Evolutionary conservation across 352 stramenopile genomes (phyloP).

Genomic region (Phytophthora nicotianae): DNA sequence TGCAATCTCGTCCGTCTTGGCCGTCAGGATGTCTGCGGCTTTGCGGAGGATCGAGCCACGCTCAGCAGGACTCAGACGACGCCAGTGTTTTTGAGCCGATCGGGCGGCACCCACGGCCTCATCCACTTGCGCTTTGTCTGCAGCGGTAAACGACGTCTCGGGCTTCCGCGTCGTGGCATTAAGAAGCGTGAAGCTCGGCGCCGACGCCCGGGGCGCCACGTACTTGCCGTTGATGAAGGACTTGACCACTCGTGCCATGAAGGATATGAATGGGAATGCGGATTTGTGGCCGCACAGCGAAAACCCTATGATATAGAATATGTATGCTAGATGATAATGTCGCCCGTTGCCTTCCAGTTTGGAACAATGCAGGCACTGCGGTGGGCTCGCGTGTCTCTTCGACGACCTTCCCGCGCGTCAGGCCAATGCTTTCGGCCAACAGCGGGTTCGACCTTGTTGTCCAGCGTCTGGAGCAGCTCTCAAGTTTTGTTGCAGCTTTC

Average conservation of each 20-base stretch:
- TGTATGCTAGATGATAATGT: neutral
- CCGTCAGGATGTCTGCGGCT: constrained; percentile 63
- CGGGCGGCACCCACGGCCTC: constrained; percentile 49
- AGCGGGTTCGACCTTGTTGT: neutral
- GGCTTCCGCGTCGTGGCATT: constrained; percentile 56
- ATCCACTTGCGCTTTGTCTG: constrained; percentile 53
- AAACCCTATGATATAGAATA: constrained; percentile 18
- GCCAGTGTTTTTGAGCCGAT: constrained; percentile 69
- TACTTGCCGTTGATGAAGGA: constrained; percentile 82
- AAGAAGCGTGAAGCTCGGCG: constrained; percentile 54
- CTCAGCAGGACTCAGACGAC: constrained; percentile 56
- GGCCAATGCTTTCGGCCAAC: neutral
- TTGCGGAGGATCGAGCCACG: constrained; percentile 69
- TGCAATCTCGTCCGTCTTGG: constrained; percentile 68
- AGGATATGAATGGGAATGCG: neutral
- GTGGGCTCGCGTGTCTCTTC: constrained; percentile 3
- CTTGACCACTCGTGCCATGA: constrained; percentile 47
- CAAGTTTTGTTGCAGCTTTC: constrained; percentile 1
- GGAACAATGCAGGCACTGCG: constrained; percentile 19
- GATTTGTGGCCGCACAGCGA: constrained; percentile 17
- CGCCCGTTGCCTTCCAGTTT: neutral
- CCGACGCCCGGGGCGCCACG: constrained; percentile 27
- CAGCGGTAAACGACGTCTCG: constrained; percentile 60
- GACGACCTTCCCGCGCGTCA: neutral
- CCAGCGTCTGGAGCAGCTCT: constrained; percentile 10